Evolutionary conservation across 139 green algal species (phyloP), one percentile per base, ranked within the genome.

Genomic region (Diplosphaera chodatii): DNA sequence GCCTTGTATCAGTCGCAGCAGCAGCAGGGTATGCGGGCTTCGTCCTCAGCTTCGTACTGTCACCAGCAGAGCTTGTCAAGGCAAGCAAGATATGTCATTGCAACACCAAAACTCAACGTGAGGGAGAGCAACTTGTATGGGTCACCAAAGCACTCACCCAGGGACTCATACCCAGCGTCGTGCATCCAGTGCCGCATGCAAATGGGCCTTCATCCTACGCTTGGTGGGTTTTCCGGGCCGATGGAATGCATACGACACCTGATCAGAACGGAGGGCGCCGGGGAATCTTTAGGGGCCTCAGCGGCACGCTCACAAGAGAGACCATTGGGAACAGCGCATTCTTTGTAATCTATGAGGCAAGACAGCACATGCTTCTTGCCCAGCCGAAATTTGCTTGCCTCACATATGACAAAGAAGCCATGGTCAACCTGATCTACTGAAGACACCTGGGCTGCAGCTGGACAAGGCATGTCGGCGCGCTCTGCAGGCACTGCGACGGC

Each of bases 11-110:
- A 20, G 74, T 87, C 6, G 74, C 82, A 21, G n/a, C 80, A 20
- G 79, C 90, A 64, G 87, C 77, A 1, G 89, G 78, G 5, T 56
- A 77, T 4, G 84, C 86, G 13, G 90, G 87, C 10, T 63, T 88
- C 18, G 74, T 86, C 1, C 77, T 96, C 6, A 87, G 76, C 33
- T 68, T 82, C 30, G 73, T 96, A 18, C 78, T 96, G 15, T 82
- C 70, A 3, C 90, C 90, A 0, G 83, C 83, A 31, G 90, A 96
- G 80, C 79, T 95, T 1, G 37, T 96, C 62, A 96, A 95, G 79
- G 83, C 84, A 30, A 32, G 73, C n/a, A n/a, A n/a, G n/a, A n/a
- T n/a, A n/a, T n/a, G n/a, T n/a, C n/a, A n/a, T n/a, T n/a, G n/a
- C n/a, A n/a, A n/a, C n/a, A n/a, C n/a, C n/a, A n/a, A n/a, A n/a